Evolutionary conservation across 2,329 filamentous ascomycete species (phyloP).

Genomic region (Neurospora crassa): DNA sequence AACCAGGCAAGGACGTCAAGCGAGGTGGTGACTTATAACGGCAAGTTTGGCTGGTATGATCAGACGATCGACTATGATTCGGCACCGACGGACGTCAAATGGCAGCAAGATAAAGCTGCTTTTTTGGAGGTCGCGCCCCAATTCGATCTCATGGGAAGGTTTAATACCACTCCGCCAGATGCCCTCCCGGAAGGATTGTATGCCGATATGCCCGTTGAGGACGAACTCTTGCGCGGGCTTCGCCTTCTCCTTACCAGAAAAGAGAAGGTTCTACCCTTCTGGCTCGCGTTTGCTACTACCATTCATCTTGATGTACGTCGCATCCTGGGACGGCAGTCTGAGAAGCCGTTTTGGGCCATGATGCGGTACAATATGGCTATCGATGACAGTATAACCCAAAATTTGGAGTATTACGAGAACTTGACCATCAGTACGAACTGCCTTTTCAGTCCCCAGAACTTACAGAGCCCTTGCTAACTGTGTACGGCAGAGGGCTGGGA

Average conservation of each 20-base stretch:
- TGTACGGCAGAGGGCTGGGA: not conserved
- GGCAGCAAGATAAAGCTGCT: not conserved
- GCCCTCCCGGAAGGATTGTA: not conserved
- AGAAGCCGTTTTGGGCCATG: slow-evolving; percentile 3
- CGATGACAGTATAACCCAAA: not conserved
- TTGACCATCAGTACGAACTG: not conserved
- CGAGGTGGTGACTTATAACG: slow-evolving; percentile 1
- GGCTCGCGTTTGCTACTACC: not conserved
- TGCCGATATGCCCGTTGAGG: not conserved
- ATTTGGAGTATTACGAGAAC: not conserved
- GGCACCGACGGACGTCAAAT: not conserved
- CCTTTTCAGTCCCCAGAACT: not conserved
- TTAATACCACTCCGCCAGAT: not conserved
- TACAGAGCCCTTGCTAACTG: not conserved
- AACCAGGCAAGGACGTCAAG: not conserved
- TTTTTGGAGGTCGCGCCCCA: not conserved
- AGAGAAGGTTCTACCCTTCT: not conserved
- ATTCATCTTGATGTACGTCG: slow-evolving; percentile 1
- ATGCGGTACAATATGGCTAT: not conserved
- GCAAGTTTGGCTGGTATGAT: slow-evolving; percentile 1
- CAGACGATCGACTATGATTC: not conserved
- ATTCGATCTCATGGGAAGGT: not conserved
- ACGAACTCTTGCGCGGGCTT: slow-evolving; percentile 2
- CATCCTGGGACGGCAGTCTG: not conserved
- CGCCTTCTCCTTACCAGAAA: not conserved